Evolutionary conservation across 257 asterid species (phyloP).

Genomic region (Striga asiatica): DNA sequence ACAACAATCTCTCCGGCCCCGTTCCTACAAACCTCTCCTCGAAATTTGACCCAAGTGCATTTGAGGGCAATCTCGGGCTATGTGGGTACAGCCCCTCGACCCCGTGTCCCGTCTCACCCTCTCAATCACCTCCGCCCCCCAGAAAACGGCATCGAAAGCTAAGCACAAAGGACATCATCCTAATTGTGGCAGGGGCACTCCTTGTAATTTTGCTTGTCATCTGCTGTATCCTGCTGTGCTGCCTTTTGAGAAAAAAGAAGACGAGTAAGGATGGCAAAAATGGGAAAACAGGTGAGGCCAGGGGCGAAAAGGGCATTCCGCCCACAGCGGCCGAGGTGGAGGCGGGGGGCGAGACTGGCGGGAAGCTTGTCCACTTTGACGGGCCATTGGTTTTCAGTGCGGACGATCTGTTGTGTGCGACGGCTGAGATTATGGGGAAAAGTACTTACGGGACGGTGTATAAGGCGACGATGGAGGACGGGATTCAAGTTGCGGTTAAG

Average conservation of each 20-base stretch:
- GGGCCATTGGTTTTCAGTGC: slow-evolving; percentile 76
- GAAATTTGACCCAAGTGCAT: slow-evolving; percentile 58
- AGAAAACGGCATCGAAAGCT: slow-evolving; percentile 26
- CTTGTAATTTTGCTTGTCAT: slow-evolving; percentile 40
- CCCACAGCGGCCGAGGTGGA: slow-evolving; percentile 34
- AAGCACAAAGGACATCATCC: slow-evolving; percentile 58
- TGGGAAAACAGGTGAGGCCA: slow-evolving; percentile 14
- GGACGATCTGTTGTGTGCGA: slow-evolving; percentile 86
- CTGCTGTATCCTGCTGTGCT: slow-evolving; percentile 55
- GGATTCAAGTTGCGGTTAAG: slow-evolving; percentile 84
- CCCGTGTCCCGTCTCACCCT: slow-evolving; percentile 39
- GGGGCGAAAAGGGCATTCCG: slow-evolving; percentile 32
- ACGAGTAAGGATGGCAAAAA: slow-evolving; percentile 28
- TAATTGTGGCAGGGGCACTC: slow-evolving; percentile 66
- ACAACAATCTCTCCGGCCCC: slow-evolving; percentile 68
- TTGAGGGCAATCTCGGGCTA: slow-evolving; percentile 56
- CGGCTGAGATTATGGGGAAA: slow-evolving; percentile 95
- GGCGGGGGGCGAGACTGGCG: slow-evolving; percentile 66
- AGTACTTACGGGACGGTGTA: slow-evolving; percentile 93
- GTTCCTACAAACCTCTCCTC: slow-evolving; percentile 50
- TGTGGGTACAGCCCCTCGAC: slow-evolving; percentile 64
- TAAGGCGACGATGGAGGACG: slow-evolving; percentile 85
- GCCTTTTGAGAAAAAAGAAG: slow-evolving; percentile 50
- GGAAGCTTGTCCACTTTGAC: slow-evolving; percentile 88
- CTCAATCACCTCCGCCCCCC: slow-evolving; percentile 20